Conservation (phyloP, 2,329 filamentous ascomycete species). For the Graphium sp. region DNA sequence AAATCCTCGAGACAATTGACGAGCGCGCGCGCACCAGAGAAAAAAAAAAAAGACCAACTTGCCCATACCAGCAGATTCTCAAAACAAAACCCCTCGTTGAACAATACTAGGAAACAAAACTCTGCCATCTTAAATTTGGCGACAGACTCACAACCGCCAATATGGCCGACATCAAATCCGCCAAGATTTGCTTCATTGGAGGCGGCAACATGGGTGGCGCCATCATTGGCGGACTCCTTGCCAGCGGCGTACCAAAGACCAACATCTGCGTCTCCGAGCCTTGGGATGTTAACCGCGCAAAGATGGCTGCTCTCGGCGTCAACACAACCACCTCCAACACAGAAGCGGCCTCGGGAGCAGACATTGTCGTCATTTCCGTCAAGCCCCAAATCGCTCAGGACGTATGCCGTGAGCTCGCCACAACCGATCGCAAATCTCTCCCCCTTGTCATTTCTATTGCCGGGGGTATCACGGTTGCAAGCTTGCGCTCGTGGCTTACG, state of each 20-base stretch:
- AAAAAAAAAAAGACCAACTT: no score
- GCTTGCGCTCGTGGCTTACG: constrained; percentile 23
- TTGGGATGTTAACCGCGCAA: constrained; percentile 32
- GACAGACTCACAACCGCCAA: no score
- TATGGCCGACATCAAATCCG: no score
- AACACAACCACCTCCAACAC: constrained; percentile 26
- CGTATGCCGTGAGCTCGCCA: constrained; percentile 28
- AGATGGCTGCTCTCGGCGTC: constrained; percentile 27
- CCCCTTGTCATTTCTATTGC: constrained; percentile 30
- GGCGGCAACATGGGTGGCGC: constrained; percentile 35
- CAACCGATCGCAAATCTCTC: constrained; percentile 14
- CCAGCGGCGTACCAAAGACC: constrained; percentile 21
- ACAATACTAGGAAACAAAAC: no score
- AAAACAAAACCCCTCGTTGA: no score
- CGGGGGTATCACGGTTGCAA: constrained; percentile 27
- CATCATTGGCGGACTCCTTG: constrained; percentile 30
- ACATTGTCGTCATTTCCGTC: constrained; percentile 30
- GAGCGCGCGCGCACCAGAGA: no score
- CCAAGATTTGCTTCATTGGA: constrained; percentile 20
- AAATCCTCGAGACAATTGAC: no score
- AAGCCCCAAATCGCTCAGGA: constrained; percentile 31
- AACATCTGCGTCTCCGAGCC: constrained; percentile 31
- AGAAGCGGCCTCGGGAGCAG: constrained; percentile 23
- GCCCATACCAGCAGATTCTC: no score
- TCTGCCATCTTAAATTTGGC: no score